These are phyloP conservation scores for Talaromyces sp. DNA, from an alignment of 2,329 filamentous ascomycete species.

Conservation along the genomic window DNA sequence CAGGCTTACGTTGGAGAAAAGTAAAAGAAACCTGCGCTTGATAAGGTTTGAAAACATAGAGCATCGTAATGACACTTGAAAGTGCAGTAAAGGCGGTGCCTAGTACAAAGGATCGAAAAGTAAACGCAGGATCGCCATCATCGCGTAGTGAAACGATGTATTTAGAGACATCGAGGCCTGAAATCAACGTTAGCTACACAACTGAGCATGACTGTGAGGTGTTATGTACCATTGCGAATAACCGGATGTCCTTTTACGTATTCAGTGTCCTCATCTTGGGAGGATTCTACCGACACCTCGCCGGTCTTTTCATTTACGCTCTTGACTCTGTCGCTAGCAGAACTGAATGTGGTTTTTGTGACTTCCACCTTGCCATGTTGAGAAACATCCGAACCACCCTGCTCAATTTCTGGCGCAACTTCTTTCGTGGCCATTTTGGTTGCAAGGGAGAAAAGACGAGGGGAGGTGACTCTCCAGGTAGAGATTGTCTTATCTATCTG, in stretches of 20 bases:
- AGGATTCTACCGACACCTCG: not conserved
- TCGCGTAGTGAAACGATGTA: constrained; percentile 23
- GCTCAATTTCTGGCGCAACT: not conserved
- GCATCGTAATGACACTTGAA: constrained; percentile 26
- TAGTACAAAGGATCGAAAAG: constrained; percentile 23
- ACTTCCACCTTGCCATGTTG: not conserved
- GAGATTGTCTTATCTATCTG: not conserved
- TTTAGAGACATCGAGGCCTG: constrained; percentile 23
- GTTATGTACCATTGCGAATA: constrained; percentile 21
- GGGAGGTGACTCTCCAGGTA: not conserved
- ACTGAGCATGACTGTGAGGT: not conserved
- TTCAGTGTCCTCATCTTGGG: constrained; percentile 14
- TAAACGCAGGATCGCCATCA: constrained; percentile 23
- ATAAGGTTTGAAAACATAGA: constrained; percentile 24
- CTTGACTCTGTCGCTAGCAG: not conserved
- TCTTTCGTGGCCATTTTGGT: not conserved
- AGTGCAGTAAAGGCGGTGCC: constrained; percentile 23
- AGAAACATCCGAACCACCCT: not conserved
- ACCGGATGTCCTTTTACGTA: constrained; percentile 24
- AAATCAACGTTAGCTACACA: not conserved
- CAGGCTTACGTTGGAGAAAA: constrained; percentile 22
- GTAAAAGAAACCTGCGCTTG: constrained; percentile 22
- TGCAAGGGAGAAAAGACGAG: not conserved
- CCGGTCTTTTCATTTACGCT: constrained; percentile 9
- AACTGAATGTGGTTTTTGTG: not conserved